Evolutionary conservation across 2,329 filamentous ascomycete genomes (phyloP).

Genomic region (Arthroderma sp.): DNA sequence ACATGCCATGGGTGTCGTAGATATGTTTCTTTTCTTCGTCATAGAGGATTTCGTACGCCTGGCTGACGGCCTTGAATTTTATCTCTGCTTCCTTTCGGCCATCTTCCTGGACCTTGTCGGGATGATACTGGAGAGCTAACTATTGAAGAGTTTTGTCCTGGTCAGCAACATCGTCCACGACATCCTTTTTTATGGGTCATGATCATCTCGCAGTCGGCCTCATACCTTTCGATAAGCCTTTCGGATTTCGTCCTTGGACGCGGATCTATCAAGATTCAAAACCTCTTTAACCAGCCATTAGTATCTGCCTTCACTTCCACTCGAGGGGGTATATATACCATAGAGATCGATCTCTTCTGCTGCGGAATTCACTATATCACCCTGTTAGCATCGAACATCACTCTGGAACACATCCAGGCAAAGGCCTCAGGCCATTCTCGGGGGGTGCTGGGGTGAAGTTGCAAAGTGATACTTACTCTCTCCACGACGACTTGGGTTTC

Average conservation of each 20-base stretch:
- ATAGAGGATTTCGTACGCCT: slow-evolving; percentile 94
- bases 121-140: slow-evolving; percentile 80
- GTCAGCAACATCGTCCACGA: not conserved
- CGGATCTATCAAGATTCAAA: slow-evolving; percentile 60
- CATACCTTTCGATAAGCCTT: slow-evolving; percentile 89
- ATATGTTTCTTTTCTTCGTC: slow-evolving; percentile 87
- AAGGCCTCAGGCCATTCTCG: not conserved
- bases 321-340: slow-evolving; percentile 30
- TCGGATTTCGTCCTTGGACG: slow-evolving; percentile 72
- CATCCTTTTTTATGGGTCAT: no score
- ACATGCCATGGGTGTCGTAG: slow-evolving; percentile 93
- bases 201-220: slow-evolving; percentile 12
- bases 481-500: not conserved
- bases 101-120: slow-evolving; percentile 85
- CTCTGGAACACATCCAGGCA: not conserved
- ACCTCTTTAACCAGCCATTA: slow-evolving; percentile 49
- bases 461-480: not conserved
- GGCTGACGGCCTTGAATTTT: slow-evolving; percentile 83
- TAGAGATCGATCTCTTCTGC: slow-evolving; percentile 49
- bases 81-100: slow-evolving; percentile 65
- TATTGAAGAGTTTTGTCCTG: slow-evolving; percentile 27
- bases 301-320: not conserved
- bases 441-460: not conserved
- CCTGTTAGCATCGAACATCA: not conserved
- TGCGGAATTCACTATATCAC: slow-evolving; percentile 22